These are phyloP conservation scores for Pseudovirgaria hyperparasitica DNA, from an alignment of 2,329 filamentous ascomycete species.

Conservation along the genomic window DNA sequence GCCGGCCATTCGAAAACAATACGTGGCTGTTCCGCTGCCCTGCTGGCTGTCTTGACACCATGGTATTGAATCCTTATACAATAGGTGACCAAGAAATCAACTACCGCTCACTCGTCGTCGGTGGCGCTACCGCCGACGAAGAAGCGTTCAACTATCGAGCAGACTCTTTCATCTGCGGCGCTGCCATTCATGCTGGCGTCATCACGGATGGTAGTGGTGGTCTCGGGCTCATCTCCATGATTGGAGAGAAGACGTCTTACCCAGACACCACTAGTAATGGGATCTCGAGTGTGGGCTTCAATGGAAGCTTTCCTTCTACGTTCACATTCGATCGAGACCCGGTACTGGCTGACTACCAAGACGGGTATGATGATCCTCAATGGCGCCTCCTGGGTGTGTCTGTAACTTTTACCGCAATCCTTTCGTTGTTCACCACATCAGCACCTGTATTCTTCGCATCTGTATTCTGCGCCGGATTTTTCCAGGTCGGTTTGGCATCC, in stretches of 20 bases:
- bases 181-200: slow-evolving; percentile 23
- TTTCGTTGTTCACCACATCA: slow-evolving; percentile 18
- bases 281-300: slow-evolving; percentile 18
- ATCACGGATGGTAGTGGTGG: slow-evolving; percentile 17
- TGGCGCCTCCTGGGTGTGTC: slow-evolving; percentile 22
- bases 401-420: slow-evolving; percentile 15
- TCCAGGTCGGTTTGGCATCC: slow-evolving; percentile 23
- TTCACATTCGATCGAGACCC: slow-evolving; percentile 16
- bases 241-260: slow-evolving; percentile 14
- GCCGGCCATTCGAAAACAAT: slow-evolving; percentile 40
- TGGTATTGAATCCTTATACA: slow-evolving; percentile 36
- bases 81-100: slow-evolving; percentile 48
- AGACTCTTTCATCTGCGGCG: slow-evolving; percentile 24
- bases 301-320: slow-evolving; percentile 21
- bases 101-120: slow-evolving; percentile 54
- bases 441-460: slow-evolving; percentile 17
- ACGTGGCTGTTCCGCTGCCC: slow-evolving; percentile 43
- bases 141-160: slow-evolving; percentile 17
- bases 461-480: slow-evolving; percentile 18
- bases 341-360: too few relatives aligned
- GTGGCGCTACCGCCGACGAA: slow-evolving; percentile 33
- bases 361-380: slow-evolving; percentile 15
- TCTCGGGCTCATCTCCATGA: slow-evolving; percentile 17
- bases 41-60: slow-evolving; percentile 36
- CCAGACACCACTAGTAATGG: slow-evolving; percentile 14